A percentile compares a stretch with the other conserved stretches of the same genome.
Conservation (phyloP, 108 stramenopile species). For the Poteriospumella lacustris region DNA sequence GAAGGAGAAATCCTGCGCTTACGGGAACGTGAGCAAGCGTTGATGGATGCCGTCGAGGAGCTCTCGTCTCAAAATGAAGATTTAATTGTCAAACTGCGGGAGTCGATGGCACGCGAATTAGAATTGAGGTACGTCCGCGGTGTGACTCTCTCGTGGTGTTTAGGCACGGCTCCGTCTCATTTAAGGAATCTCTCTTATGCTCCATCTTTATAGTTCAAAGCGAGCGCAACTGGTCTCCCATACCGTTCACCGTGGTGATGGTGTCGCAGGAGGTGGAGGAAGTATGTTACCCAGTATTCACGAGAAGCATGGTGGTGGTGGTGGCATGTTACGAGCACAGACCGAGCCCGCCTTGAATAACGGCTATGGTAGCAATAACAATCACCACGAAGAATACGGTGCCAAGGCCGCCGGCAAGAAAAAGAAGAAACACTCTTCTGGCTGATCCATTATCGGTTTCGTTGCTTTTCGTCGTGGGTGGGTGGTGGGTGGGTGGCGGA, state of each 20-base stretch:
- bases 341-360: too few relatives aligned
- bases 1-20: not conserved
- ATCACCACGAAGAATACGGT: too few relatives aligned
- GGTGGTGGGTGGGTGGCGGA: too few relatives aligned
- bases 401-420: too few relatives aligned
- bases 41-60: constrained; percentile 17
- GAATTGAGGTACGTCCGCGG: not conserved
- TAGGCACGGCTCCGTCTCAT: not conserved
- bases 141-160: not conserved
- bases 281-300: not conserved
- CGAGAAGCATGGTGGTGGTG: not conserved
- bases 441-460: too few relatives aligned
- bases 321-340: too few relatives aligned
- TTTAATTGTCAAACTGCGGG: not conserved
- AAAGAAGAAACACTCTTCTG: too few relatives aligned
- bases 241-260: too few relatives aligned
- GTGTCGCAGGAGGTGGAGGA: too few relatives aligned
- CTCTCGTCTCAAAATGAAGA: constrained; percentile 11
- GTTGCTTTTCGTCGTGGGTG: too few relatives aligned
- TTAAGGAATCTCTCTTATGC: not conserved
- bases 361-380: too few relatives aligned
- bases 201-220: constrained; percentile 2
- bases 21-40: not conserved
- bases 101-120: constrained; percentile 12
- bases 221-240: not conserved